These are phyloP conservation scores for Crotalaria pallida DNA, from an alignment of 306 rosid genomes.

Conservation along the genomic window DNA sequence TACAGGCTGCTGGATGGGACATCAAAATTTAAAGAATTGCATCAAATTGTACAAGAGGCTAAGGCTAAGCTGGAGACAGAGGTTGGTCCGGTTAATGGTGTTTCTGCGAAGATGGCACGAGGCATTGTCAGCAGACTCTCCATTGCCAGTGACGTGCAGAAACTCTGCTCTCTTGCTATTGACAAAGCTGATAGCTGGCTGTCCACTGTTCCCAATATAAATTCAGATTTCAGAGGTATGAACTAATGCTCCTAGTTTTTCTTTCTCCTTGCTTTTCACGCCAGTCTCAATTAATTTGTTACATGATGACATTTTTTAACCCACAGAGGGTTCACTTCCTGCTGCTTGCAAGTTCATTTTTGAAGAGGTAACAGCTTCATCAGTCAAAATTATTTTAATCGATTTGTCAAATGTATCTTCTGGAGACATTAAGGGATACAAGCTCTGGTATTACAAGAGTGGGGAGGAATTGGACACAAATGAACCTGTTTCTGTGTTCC, in stretches of 20 bases:
- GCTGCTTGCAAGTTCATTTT: conserved; percentile 98
- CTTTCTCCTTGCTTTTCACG: conserved; percentile 11
- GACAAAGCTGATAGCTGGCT: conserved; percentile 81
- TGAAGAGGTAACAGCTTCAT: conserved; percentile 72
- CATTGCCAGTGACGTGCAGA: conserved; percentile 74
- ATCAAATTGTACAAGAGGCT: conserved; percentile 67
- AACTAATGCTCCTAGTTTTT: background rate
- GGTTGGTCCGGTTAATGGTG: conserved; percentile 79
- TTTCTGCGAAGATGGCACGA: conserved; percentile 83
- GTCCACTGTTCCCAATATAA: conserved; percentile 37
- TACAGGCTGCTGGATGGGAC: conserved; percentile 82
- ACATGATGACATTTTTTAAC: conserved; percentile 12
- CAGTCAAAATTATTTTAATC: conserved; percentile 65
- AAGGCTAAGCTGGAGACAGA: conserved; percentile 77
- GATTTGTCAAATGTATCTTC: conserved; percentile 55
- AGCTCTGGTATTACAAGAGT: conserved; percentile 85
- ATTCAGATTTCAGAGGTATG: conserved; percentile 62
- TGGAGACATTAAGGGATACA: conserved; percentile 70
- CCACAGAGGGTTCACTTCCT: conserved; percentile 88
- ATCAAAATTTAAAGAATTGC: conserved; percentile 67
- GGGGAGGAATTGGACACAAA: conserved; percentile 49
- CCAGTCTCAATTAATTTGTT: conserved; percentile 11
- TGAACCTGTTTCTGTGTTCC: conserved; percentile 79
- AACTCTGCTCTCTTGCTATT: conserved; percentile 77
- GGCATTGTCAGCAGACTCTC: conserved; percentile 95